phyloP scores from a whole-genome alignment of 73 alveolate genomes.

The Symbiodinium pilosum region DNA sequence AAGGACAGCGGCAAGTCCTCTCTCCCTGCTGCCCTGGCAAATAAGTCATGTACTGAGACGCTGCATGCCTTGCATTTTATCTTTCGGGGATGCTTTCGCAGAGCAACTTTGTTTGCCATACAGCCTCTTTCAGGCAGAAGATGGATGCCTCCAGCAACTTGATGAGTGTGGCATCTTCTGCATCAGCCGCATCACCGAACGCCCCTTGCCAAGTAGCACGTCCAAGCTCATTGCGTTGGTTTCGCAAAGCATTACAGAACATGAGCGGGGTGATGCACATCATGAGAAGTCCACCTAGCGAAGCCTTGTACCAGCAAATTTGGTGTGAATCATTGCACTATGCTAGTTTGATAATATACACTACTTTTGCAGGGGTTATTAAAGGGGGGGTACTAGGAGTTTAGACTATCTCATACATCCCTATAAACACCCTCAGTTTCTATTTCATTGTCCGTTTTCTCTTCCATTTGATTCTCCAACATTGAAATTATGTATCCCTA shows the following conservation, averaged over 20 bases:
- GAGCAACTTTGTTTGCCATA: neutral
- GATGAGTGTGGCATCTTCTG: conserved; percentile 74
- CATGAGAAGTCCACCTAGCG: too few species aligned
- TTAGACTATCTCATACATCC: too few species aligned
- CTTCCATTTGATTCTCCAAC: too few species aligned
- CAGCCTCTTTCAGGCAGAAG: conserved; percentile 1
- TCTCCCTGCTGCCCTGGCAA: conserved; percentile 85
- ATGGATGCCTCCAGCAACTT: conserved; percentile 93
- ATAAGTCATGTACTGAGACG: conserved; percentile 6
- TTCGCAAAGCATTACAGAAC: neutral
- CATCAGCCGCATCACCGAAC: conserved; percentile 35
- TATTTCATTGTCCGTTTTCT: too few species aligned
- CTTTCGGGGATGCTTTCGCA: neutral
- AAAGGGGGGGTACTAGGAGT: too few species aligned
- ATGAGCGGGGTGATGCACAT: too few species aligned
- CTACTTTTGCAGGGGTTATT: too few species aligned
- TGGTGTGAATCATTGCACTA: too few species aligned
- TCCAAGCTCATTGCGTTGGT: neutral
- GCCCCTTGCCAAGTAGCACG: neutral
- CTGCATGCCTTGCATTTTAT: neutral
- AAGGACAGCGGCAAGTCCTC: conserved; percentile 47
- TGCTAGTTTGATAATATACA: too few species aligned
- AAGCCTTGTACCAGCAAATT: too few species aligned
- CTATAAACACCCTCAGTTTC: too few species aligned
- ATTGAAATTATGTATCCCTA: too few species aligned